Percentiles rank a stretch among this genome's conserved stretches.
These are phyloP conservation scores for Thraustochytrium sp. DNA, from an alignment of 352 stramenopile species.

Conservation along the genomic window DNA sequence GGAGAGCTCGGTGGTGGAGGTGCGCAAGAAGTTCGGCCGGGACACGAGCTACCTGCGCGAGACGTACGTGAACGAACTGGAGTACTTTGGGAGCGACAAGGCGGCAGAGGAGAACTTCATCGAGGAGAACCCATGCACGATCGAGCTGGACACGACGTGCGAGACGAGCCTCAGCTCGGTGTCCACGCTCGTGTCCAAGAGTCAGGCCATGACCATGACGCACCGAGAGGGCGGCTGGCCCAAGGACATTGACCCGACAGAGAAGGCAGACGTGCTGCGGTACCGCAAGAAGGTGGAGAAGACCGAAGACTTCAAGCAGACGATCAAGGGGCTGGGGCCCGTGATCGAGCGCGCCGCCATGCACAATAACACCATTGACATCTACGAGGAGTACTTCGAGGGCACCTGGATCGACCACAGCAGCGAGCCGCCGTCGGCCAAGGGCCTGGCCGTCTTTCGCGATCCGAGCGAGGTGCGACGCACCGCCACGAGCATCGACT, in stretches of 20 bases:
- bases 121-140: constrained; percentile 34
- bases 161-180: constrained; percentile 30
- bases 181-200: constrained; percentile 22
- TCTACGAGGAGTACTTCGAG: constrained; percentile 93
- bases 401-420: constrained; percentile 77
- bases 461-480: constrained; percentile 85
- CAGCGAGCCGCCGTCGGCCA: constrained; percentile 88
- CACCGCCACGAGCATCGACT: constrained; percentile 91
- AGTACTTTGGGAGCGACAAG: constrained; percentile 42
- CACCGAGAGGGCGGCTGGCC: constrained; percentile 92
- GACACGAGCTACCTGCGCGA: constrained; percentile 31
- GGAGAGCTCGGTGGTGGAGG: not conserved
- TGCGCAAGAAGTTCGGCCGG: constrained; percentile 40
- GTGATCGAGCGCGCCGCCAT: constrained; percentile 86
- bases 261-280: constrained; percentile 87
- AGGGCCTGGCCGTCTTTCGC: constrained; percentile 92
- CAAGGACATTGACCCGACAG: constrained; percentile 92
- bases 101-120: constrained; percentile 21
- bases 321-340: constrained; percentile 82
- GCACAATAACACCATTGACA: constrained; percentile 97
- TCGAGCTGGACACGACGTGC: constrained; percentile 38
- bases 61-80: constrained; percentile 39
- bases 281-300: constrained; percentile 96
- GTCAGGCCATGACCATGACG: constrained; percentile 63
- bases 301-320: constrained; percentile 90